Conservation (phyloP, 768 basidiomycete species). For the Polyporus arcularius region DNA sequence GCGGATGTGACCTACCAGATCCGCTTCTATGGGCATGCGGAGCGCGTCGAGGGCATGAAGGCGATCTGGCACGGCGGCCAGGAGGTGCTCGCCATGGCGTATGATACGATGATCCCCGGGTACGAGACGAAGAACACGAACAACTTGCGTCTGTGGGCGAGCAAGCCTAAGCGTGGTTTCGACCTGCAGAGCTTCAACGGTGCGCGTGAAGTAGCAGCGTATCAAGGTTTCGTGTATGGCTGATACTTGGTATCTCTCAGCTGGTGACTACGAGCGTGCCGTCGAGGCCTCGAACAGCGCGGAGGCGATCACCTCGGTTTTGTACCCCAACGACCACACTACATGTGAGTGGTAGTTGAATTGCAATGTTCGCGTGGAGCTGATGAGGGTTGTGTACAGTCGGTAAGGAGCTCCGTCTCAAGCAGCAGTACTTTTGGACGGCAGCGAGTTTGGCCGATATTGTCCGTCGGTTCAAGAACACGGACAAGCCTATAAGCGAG, state of each 20-base stretch:
- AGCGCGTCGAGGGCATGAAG: constrained; percentile 62
- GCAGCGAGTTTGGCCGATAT: constrained; percentile 88
- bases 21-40: constrained; percentile 86
- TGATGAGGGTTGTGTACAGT: constrained; percentile 40
- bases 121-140: constrained; percentile 84
- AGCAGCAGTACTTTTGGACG: constrained; percentile 98
- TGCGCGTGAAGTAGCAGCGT: constrained; percentile 27
- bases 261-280: constrained; percentile 90
- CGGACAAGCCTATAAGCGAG: constrained; percentile 74
- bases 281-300: constrained; percentile 89
- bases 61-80: constrained; percentile 87
- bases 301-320: constrained; percentile 89
- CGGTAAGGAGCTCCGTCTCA: constrained; percentile 86
- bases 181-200: constrained; percentile 96
- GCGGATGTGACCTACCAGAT: constrained; percentile 85
- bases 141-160: constrained; percentile 86
- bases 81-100: constrained; percentile 91
- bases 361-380: background rate
- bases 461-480: constrained; percentile 88
- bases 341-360: constrained; percentile 28
- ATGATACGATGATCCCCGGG: constrained; percentile 94
- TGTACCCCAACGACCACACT: constrained; percentile 96
- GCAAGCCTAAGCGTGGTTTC: constrained; percentile 86
- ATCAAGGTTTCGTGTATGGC: constrained; percentile 11
- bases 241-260: constrained; percentile 37